phyloP scores from a whole-genome alignment of 2,329 filamentous ascomycete genomes.

The Clarireedia monteithiana region DNA sequence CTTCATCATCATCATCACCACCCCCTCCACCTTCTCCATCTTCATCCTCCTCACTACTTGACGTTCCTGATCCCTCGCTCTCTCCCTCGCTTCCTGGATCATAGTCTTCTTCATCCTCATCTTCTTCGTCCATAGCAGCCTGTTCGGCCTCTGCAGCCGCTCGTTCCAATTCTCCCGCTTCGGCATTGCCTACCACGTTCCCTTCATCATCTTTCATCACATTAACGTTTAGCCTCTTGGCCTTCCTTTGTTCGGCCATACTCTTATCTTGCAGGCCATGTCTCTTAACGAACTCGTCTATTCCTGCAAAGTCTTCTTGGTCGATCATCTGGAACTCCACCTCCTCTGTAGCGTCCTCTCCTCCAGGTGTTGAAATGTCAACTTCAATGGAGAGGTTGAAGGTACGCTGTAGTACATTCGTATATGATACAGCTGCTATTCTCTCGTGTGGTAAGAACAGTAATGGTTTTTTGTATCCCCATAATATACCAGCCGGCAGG shows the following conservation, averaged over 20 bases:
- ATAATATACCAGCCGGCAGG: conserved; percentile 57
- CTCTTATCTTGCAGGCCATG: conserved; percentile 58
- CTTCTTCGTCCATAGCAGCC: conserved; percentile 48
- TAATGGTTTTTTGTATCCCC: conserved; percentile 64
- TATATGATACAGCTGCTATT: conserved; percentile 58
- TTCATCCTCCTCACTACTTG: conserved; percentile 20
- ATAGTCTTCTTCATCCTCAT: conserved; percentile 60
- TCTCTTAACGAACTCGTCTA: conserved; percentile 55
- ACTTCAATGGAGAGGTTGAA: conserved; percentile 62
- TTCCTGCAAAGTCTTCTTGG: conserved; percentile 57
- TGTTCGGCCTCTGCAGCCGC: conserved; percentile 30
- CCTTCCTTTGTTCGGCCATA: conserved; percentile 60
- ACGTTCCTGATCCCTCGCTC: conserved; percentile 22
- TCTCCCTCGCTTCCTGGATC: conserved; percentile 43
- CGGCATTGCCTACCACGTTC: conserved; percentile 34
- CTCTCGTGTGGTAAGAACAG: conserved; percentile 54
- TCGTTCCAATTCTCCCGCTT: conserved; percentile 28
- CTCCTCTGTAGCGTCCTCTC: conserved; percentile 43
- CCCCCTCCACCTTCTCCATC: conserved; percentile 35
- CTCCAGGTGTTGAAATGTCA: conserved; percentile 33
- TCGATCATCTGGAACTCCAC: conserved; percentile 63
- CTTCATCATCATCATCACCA: conserved; percentile 18
- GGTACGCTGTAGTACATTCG: conserved; percentile 58
- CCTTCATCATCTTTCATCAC: conserved; percentile 35
- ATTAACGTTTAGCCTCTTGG: conserved; percentile 53